Evolutionary conservation across 352 stramenopile species (phyloP).

Genomic region (Phytopythium montanum): DNA sequence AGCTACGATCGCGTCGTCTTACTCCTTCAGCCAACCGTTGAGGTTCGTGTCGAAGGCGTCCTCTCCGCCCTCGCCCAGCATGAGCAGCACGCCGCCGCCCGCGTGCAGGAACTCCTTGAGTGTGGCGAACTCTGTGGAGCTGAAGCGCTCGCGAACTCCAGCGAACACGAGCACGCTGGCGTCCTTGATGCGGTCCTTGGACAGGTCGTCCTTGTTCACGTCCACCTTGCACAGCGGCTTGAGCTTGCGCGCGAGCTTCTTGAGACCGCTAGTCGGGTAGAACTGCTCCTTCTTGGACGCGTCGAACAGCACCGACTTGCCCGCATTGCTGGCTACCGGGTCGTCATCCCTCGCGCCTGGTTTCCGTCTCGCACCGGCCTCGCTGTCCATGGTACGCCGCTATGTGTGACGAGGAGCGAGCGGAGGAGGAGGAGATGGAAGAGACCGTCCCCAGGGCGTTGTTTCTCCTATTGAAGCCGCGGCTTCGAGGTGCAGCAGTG

Average conservation of each 20-base stretch:
- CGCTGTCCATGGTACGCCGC: conserved; percentile 17
- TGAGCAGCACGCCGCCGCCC: conserved; percentile 90
- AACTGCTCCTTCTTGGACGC: conserved; percentile 93
- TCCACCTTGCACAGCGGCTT: conserved; percentile 88
- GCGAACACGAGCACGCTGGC: conserved; percentile 89
- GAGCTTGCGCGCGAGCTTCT: conserved; percentile 92
- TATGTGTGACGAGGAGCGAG: not conserved
- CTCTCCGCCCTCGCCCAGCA: conserved; percentile 91
- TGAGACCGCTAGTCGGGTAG: conserved; percentile 89
- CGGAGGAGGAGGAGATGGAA: not conserved
- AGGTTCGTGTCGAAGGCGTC: conserved; percentile 90
- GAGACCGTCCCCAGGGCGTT: not conserved
- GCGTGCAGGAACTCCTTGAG: conserved; percentile 88
- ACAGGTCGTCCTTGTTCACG: conserved; percentile 94
- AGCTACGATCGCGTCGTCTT: conserved; percentile 4
- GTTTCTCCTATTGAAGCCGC: not conserved
- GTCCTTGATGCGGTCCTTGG: conserved; percentile 83
- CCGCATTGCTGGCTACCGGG: not conserved
- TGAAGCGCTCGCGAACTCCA: conserved; percentile 88
- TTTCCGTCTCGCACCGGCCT: not conserved
- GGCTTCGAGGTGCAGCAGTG: not conserved
- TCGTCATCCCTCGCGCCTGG: conserved; percentile 9
- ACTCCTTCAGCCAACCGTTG: conserved; percentile 94
- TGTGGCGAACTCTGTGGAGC: conserved; percentile 77
- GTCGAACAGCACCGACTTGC: conserved; percentile 85